Evolutionary conservation across 208 protist genomes (phyloP), one percentile per base, ranked within the genome.

Genomic region (Blastocrithidia nonstop): DNA sequence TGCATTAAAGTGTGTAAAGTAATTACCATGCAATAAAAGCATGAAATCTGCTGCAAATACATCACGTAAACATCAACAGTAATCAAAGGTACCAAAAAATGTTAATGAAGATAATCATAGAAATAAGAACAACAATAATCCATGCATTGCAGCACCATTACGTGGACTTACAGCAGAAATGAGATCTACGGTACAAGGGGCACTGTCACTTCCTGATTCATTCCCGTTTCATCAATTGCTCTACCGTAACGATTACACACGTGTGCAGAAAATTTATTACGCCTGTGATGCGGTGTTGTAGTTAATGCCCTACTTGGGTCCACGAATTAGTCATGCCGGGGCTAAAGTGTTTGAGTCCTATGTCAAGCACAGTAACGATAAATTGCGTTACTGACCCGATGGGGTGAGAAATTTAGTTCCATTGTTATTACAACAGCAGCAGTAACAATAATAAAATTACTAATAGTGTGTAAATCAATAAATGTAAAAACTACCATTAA

Each of bases 241-340:
- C 20, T 50, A 61, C 17, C 79, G 79, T 42, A 74, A 62, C 47
- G 76, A 81, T 43, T 44, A 27, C 22, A 54, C 70, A 6, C 61
- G 80, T 2, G 65, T 77, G 25, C 75, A 77, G 48, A 93, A 93
- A 48, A 50, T 90, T 0, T 93, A 89, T 56, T 79, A 71, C 45
- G 72, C 76, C 29, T 71, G 69, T 50, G 48, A 54, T 16, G 65
- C 55, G 36, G 59, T 61, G 8, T 62, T 71, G 27, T 54, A 20
- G 32, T 38, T 93, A 31, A 61, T 58, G 23, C 44, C 54, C 11
- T 54, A 61, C 58, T 66, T 88, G 9, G 74, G 74, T 40, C 36
- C 57, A 33, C 72, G 79, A 27, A 66, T 89, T 22, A 61, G 77
- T 50, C 55, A 80, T 40, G 84, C 85, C 11, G 84, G 84, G n/a